Percentiles rank a stretch among this genome's conserved stretches.
Evolutionary conservation across 2,329 filamentous ascomycete genomes (phyloP).

Genomic region (Fusarium devonianum): DNA sequence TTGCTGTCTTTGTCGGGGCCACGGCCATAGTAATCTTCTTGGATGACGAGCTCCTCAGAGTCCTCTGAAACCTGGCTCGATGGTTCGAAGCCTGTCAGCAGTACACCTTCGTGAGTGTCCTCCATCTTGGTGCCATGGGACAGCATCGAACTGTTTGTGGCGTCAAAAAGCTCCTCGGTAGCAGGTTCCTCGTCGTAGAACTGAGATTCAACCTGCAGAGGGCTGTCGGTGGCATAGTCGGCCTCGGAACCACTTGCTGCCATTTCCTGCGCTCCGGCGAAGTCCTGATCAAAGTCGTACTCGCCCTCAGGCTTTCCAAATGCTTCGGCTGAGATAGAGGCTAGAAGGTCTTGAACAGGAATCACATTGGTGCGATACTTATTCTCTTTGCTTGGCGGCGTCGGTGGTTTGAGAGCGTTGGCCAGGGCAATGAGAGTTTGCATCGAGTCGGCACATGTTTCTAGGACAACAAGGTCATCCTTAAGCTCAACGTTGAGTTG

Average conservation of each 20-base stretch:
- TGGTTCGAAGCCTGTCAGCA: constrained; percentile 46
- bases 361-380: constrained; percentile 90
- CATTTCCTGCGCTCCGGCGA: constrained; percentile 61
- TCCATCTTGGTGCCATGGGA: constrained; percentile 45
- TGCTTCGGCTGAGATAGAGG: constrained; percentile 88
- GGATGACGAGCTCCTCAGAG: constrained; percentile 71
- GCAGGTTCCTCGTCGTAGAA: constrained; percentile 56
- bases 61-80: constrained; percentile 55
- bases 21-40: constrained; percentile 79
- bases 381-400: constrained; percentile 79
- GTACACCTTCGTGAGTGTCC: constrained; percentile 48
- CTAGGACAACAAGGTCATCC: constrained; percentile 86
- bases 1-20: constrained; percentile 67
- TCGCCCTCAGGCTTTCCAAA: constrained; percentile 70
- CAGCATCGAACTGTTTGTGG: constrained; percentile 47
- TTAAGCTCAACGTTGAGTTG: constrained; percentile 80
- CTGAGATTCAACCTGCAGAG: constrained; percentile 52
- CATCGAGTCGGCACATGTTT: constrained; percentile 96
- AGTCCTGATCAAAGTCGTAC: constrained; percentile 70
- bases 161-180: constrained; percentile 59
- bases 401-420: constrained; percentile 82
- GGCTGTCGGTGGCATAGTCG: constrained; percentile 45
- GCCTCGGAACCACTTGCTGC: constrained; percentile 49
- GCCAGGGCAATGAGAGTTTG: constrained; percentile 85
- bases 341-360: constrained; percentile 85